Percentiles rank a stretch among this genome's conserved stretches.
phyloP scores from a whole-genome alignment of 805 yeast genomes.

The Ogataea pilisensis region DNA sequence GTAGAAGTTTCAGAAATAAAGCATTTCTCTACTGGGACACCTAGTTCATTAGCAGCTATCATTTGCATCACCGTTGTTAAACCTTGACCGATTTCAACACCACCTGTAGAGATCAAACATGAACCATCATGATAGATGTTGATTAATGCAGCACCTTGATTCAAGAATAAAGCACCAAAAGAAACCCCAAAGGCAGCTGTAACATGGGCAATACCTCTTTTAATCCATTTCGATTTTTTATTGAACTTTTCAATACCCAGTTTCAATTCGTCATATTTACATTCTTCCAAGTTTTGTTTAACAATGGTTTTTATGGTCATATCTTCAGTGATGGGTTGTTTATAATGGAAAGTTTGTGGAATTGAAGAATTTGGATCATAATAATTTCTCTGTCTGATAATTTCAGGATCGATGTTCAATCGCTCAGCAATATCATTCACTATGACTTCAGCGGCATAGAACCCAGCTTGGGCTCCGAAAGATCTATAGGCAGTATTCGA shows the following conservation, averaged over 20 bases:
- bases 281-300: constrained; percentile 32
- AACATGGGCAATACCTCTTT: constrained; percentile 42
- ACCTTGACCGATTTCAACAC: constrained; percentile 50
- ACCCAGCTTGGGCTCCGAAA: constrained; percentile 49
- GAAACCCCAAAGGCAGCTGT: constrained; percentile 47
- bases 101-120: constrained; percentile 43
- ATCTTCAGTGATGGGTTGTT: constrained; percentile 39
- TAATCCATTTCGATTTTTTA: constrained; percentile 37
- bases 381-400: constrained; percentile 36
- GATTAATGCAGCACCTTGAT: constrained; percentile 46
- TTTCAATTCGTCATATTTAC: constrained; percentile 32
- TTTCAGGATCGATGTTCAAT: constrained; percentile 37
- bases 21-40: constrained; percentile 37
- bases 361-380: constrained; percentile 23
- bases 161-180: constrained; percentile 41
- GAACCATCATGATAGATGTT: constrained; percentile 45
- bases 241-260: constrained; percentile 39
- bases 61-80: constrained; percentile 45
- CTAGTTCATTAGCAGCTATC: constrained; percentile 42
- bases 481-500: constrained; percentile 48
- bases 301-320: constrained; percentile 36
- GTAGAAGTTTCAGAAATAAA: constrained; percentile 45
- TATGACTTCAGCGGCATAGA: constrained; percentile 40
- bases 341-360: constrained; percentile 34
- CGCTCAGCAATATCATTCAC: constrained; percentile 37